phyloP scores from a whole-genome alignment of 1,284 basidiomycete genomes.

The Sporisorium sorghi region DNA sequence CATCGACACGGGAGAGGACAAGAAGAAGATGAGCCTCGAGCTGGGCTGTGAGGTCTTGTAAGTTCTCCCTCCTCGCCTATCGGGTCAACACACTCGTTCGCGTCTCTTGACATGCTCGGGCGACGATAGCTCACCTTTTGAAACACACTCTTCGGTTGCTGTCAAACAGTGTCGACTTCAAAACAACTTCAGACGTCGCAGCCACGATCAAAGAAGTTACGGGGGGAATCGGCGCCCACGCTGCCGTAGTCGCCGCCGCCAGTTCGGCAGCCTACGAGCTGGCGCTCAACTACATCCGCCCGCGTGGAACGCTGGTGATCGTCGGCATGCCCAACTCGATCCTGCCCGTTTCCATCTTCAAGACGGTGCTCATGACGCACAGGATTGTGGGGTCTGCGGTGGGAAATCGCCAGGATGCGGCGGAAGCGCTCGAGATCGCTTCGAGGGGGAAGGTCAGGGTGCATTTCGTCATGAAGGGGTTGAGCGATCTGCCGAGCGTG shows the following conservation, averaged over 20 bases:
- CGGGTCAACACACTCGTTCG: no score
- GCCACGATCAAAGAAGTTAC: slow-evolving; percentile 76
- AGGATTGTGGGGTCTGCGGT: slow-evolving; percentile 81
- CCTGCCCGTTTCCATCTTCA: slow-evolving; percentile 80
- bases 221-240: slow-evolving; percentile 78
- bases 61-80: slow-evolving; percentile 16
- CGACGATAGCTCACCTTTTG: background rate
- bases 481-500: slow-evolving; percentile 73
- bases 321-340: slow-evolving; percentile 77
- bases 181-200: slow-evolving; percentile 73
- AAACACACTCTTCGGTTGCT: no score
- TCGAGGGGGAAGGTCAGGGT: slow-evolving; percentile 78
- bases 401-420: slow-evolving; percentile 70
- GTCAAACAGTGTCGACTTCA: slow-evolving; percentile 78
- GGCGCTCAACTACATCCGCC: slow-evolving; percentile 75
- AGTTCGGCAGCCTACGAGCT: slow-evolving; percentile 75
- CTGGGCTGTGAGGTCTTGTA: slow-evolving; percentile 80
- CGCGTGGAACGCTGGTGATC: slow-evolving; percentile 77
- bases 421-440: slow-evolving; percentile 77
- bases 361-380: slow-evolving; percentile 73
- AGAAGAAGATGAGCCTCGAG: slow-evolving; percentile 77
- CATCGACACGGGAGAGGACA: slow-evolving; percentile 81
- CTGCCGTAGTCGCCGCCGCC: slow-evolving; percentile 70
- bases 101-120: background rate
- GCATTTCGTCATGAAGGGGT: slow-evolving; percentile 73